Evolutionary conservation across 805 yeast genomes (phyloP).

Genomic region (Ogataea methylovora): DNA sequence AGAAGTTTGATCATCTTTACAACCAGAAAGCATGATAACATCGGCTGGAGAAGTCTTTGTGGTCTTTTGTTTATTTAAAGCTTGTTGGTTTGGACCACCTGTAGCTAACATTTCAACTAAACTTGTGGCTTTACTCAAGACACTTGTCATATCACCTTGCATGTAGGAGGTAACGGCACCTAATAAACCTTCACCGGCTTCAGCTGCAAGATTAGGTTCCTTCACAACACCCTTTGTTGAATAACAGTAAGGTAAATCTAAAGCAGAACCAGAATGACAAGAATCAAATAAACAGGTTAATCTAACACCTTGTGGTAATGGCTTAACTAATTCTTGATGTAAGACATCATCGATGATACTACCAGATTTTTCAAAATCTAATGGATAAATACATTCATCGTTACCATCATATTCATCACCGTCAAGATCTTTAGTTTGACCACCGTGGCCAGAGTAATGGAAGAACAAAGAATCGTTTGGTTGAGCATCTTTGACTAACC

Average conservation of each 20-base stretch:
- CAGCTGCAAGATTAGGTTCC: constrained; percentile 63
- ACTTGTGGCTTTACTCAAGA: constrained; percentile 33
- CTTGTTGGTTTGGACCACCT: constrained; percentile 27
- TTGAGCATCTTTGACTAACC: constrained; percentile 62
- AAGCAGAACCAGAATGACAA: constrained; percentile 71
- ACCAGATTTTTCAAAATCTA: constrained; percentile 46
- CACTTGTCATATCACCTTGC: constrained; percentile 38
- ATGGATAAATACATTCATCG: constrained; percentile 68
- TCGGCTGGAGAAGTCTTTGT: constrained; percentile 62
- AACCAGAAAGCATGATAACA: constrained; percentile 60
- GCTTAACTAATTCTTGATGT: constrained; percentile 54
- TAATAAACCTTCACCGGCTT: constrained; percentile 56
- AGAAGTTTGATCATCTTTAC: constrained; percentile 67
- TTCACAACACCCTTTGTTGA: constrained; percentile 69
- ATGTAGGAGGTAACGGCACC: constrained; percentile 48
- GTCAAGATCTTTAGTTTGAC: constrained; percentile 51
- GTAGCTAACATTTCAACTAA: constrained; percentile 32
- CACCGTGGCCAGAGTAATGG: constrained; percentile 79
- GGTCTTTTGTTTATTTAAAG: constrained; percentile 33
- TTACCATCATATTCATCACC: constrained; percentile 73
- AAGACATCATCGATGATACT: constrained; percentile 55
- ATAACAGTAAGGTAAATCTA: constrained; percentile 68
- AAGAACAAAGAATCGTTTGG: constrained; percentile 71
- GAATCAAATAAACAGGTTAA: constrained; percentile 70
- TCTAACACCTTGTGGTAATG: constrained; percentile 59